Percentiles rank a stretch among this genome's conserved stretches.
phyloP scores from a whole-genome alignment of 306 rosid species.

The Quercus cerris region DNA sequence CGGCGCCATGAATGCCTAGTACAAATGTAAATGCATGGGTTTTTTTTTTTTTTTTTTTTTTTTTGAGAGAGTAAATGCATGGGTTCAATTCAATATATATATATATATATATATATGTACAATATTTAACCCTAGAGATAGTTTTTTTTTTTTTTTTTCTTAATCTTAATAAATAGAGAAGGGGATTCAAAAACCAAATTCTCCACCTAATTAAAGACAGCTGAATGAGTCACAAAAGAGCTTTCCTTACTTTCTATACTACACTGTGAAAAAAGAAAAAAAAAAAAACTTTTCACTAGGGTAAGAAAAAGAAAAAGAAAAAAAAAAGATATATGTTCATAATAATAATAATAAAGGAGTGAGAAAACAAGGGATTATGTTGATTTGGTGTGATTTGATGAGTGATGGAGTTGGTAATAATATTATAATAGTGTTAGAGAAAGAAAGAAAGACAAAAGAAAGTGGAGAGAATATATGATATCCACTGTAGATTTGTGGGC shows the following conservation, averaged over 20 bases:
- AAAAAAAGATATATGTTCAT: not conserved
- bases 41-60: too few species aligned
- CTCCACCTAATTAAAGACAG: not conserved
- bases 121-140: too few species aligned
- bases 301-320: not conserved
- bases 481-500: constrained; percentile 69
- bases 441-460: constrained; percentile 46
- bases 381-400: constrained; percentile 37
- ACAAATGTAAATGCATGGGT: not conserved
- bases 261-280: not conserved
- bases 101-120: too few species aligned
- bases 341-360: constrained; percentile 13
- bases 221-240: not conserved
- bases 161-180: too few species aligned
- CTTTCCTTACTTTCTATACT: not conserved
- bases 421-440: not conserved
- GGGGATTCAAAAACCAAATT: too few species aligned
- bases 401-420: constrained; percentile 21
- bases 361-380: constrained; percentile 48
- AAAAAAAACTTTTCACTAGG: not conserved
- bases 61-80: not conserved
- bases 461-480: constrained; percentile 85
- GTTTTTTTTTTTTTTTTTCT: too few species aligned
- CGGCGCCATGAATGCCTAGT: not conserved
- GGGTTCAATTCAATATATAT: not conserved